Base-by-base conservation (phyloP, 768 basidiomycete species). In the Candolleomyces efflorescens region DNA sequence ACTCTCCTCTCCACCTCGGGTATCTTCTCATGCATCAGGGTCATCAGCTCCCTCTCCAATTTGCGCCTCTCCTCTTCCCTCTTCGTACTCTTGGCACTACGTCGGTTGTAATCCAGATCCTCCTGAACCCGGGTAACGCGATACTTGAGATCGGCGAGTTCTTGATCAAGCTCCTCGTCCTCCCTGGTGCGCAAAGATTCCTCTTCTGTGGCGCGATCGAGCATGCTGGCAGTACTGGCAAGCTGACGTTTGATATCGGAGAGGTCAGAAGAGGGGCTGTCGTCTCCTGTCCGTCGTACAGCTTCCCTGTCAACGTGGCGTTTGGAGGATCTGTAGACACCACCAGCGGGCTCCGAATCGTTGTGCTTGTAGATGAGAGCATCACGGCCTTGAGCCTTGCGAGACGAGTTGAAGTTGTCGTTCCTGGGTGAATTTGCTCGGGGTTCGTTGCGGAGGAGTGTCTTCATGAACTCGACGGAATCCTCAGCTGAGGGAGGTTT, bases 291-390 rank as follows among this genome's bases (percentile, higher is more conserved):
- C 3, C 87, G 79, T 63, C 93, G 84, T 38, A 99, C 84, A 15
- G 88, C 78, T 59, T 84, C 83, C 3, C 97, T 86, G 68, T 98
- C 90, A 47, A 99, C 74, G 67, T 97, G 94, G 0, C 97, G 83
- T 10, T 82, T 82, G 9, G 83, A 82, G 2, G 92, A 84, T 66
- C 89, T 86, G 76, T 98, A 98, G 53, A 87, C 83, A 2, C 82
- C 80, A 45, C 81, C 78, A 0, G 81, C 73, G 3, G 83, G 82
- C 43, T 79, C 80, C 6, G 77, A 78, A 63, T 84, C 86, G 24
- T 79, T 79, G 73, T 97, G 90, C 64, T 91, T 91, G 77, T 97
- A 99, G 36, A 93, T 88, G 0, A 93, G 91, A 2, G 94, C 97
- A 68, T 99, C 97, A 11, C 89, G 81, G 4, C 80, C 78, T 7